Percentiles rank a stretch among this genome's conserved stretches.
Conservation (phyloP, 164 flowering plant species). For the Cinnamomum chago region DNA sequence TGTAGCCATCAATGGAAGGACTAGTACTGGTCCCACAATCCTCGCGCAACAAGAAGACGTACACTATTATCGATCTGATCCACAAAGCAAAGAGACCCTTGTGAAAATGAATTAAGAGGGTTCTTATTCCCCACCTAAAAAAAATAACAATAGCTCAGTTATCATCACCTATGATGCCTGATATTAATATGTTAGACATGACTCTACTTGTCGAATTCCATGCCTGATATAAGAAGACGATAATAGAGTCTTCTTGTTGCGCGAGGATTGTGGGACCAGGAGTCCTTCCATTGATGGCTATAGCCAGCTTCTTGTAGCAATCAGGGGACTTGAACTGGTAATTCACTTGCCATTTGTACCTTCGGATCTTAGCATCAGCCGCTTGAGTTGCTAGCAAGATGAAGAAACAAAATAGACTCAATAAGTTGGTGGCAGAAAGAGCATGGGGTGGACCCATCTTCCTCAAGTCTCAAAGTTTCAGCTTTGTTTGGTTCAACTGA, state of each 20-base stretch:
- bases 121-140: not conserved
- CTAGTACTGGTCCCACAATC: conserved; percentile 72
- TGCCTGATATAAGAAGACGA: conserved; percentile 2
- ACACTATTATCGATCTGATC: conserved; percentile 55
- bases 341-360: conserved; percentile 71
- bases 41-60: conserved; percentile 63
- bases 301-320: conserved; percentile 57
- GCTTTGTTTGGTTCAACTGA: too few relatives aligned
- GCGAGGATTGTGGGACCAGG: conserved; percentile 82
- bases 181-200: not conserved
- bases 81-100: not conserved
- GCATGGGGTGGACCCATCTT: not conserved
- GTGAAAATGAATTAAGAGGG: not conserved
- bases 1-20: conserved; percentile 59
- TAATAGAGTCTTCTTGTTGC: conserved; percentile 62
- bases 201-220: conserved; percentile 48
- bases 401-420: not conserved
- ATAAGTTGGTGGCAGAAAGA: not conserved
- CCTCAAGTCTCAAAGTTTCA: not conserved
- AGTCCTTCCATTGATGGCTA: conserved; percentile 59
- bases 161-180: not conserved
- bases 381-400: not conserved
- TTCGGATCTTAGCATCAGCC: conserved; percentile 46
- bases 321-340: conserved; percentile 74
- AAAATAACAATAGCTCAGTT: not conserved